Conservation (phyloP, 441 rosid genomes). For the Geranium incanum region DNA sequence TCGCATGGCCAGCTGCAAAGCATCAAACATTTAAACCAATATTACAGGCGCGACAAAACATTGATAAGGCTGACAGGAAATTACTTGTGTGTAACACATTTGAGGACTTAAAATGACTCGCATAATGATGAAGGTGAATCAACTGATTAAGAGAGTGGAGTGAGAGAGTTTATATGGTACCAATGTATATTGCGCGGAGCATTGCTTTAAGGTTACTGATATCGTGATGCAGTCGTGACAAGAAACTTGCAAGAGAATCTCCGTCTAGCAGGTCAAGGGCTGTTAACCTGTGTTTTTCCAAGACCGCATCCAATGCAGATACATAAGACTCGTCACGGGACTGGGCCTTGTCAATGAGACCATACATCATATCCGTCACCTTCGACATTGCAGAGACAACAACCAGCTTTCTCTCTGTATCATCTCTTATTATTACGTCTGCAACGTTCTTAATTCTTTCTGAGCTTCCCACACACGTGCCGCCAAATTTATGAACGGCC, state of each 20-base stretch:
- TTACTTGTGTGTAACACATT: background rate
- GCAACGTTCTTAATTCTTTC: slow-evolving; percentile 84
- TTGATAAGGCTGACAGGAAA: background rate
- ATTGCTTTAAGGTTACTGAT: slow-evolving; percentile 78
- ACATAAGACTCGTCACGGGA: slow-evolving; percentile 70
- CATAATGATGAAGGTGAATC: background rate
- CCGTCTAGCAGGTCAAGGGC: slow-evolving; percentile 78
- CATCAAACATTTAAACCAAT: background rate
- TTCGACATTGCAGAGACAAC: slow-evolving; percentile 96
- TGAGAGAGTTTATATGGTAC: slow-evolving; percentile 26
- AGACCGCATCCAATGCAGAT: slow-evolving; percentile 62
- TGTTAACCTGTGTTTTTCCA: slow-evolving; percentile 67
- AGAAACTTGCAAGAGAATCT: slow-evolving; percentile 54
- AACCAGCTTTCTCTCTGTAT: slow-evolving; percentile 64
- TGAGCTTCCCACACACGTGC: slow-evolving; percentile 86
- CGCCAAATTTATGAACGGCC: slow-evolving; percentile 94
- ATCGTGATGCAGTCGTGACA: slow-evolving; percentile 64
- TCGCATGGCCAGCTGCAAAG: slow-evolving; percentile 87
- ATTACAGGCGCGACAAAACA: background rate
- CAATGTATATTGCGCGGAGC: slow-evolving; percentile 95
- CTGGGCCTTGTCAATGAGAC: slow-evolving; percentile 69
- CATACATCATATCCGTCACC: slow-evolving; percentile 95
- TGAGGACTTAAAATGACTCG: background rate
- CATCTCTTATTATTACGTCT: slow-evolving; percentile 50
- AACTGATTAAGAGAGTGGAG: background rate